Evolutionary conservation across 2,329 filamentous ascomycete genomes (phyloP), one percentile per base, ranked within the genome.

Genomic region (Chaetomiaceae sp.): DNA sequence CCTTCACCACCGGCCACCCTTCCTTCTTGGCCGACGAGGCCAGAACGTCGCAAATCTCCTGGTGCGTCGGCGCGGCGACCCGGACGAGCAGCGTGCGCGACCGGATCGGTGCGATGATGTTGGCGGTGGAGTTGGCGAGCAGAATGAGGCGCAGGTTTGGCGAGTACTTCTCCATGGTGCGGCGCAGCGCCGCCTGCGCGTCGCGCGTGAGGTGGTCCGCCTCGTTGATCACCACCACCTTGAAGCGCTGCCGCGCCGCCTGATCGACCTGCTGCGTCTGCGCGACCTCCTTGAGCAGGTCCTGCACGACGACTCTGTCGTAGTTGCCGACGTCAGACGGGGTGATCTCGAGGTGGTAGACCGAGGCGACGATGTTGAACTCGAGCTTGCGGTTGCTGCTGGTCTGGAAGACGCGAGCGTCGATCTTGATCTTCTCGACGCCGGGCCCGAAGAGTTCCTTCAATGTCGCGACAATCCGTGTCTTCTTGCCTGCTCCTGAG

Each of bases 371-470:
- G 54, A 98, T 95, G 71, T 96, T 98, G 78, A 98, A 98, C 69
- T 98, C 93, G 59, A 98, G 84, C 69, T 98, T 98, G 64, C 93
- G 88, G 67, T 95, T 97, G 62, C 84, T 86, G 18, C 82, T 90
- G 1, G 93, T 97, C 68, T 95, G 90, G 72, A 98, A 98, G 49
- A 96, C 86, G 54, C 93, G 86, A 11, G 89, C 88, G 64, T 98
- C 93, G 68, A 98, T 97, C 72, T 97, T 97, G 76, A 98, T 98
- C 76, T 96, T 97, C 63, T 98, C 94, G n/a, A 95, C 93, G 35
- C 93, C 91, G 0, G 91, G 84, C 0, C 93, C 93, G 66, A 93
- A 98, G 7, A 98, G 77, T 62, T 96, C 91, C 65, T 95, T 95
- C 3, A 98, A 72, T 0, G 91, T 97, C 14, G 93, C 90, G 15